phyloP scores from a whole-genome alignment of 1,284 basidiomycete species.

The Vanrija sp. region DNA sequence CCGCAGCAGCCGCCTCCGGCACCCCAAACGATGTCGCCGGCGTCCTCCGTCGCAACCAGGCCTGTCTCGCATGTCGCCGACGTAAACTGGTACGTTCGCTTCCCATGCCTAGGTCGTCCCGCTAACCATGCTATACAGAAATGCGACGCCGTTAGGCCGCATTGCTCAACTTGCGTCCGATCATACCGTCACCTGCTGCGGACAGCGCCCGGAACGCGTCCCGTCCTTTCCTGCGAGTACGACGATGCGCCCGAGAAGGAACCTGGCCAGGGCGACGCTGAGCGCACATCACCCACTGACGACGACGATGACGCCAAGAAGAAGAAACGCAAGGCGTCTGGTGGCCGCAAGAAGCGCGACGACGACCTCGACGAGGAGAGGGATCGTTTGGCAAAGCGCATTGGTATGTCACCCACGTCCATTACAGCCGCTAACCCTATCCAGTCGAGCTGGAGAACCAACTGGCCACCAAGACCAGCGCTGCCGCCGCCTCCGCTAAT shows the following conservation, averaged over 20 bases:
- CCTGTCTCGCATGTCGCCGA: conserved; percentile 29
- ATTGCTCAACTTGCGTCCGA: conserved; percentile 46
- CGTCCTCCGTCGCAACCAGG: conserved; percentile 29
- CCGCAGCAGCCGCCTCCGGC: neutral
- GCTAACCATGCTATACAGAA: conserved; percentile 25
- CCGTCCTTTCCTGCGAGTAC: conserved; percentile 41
- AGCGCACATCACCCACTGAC: conserved; percentile 5
- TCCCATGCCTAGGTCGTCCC: neutral
- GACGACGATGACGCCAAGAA: conserved; percentile 24
- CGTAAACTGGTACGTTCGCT: conserved; percentile 19
- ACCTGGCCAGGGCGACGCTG: neutral
- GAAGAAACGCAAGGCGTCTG: conserved; percentile 35
- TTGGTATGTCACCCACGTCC: conserved; percentile 24
- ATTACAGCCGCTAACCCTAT: neutral
- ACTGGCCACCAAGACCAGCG: conserved; percentile 5
- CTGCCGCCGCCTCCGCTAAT: neutral
- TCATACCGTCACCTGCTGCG: conserved; percentile 41
- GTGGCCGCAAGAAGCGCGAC: conserved; percentile 24
- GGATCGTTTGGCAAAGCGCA: conserved; percentile 32
- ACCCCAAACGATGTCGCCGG: conserved; percentile 17
- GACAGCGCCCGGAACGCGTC: conserved; percentile 36
- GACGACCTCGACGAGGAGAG: conserved; percentile 31
- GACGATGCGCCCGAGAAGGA: conserved; percentile 31
- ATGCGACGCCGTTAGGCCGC: conserved; percentile 45
- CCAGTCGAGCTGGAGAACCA: conserved; percentile 21